Evolutionary conservation across 2,329 filamentous ascomycete species (phyloP).

Genomic region (Pleochaeta shiraiana): DNA sequence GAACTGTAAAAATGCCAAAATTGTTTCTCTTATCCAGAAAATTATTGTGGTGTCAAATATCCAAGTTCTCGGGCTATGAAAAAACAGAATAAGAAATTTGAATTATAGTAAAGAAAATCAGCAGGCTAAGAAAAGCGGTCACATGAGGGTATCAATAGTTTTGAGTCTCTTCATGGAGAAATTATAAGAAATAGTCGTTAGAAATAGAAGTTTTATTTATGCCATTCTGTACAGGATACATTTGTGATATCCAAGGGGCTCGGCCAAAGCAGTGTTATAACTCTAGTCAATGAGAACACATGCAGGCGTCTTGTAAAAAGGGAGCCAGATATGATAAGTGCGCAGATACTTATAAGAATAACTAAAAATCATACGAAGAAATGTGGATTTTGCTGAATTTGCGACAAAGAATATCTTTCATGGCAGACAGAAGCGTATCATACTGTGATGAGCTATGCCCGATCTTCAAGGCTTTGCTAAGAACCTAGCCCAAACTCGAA

Average conservation of each 20-base stretch:
- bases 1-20: too few species aligned
- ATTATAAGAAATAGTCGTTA: not conserved
- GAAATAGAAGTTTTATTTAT: not conserved
- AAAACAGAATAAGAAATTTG: not conserved
- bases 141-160: not conserved
- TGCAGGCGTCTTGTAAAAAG: too few species aligned
- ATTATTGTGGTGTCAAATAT: too few species aligned
- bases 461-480: too few species aligned
- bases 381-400: not conserved
- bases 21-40: too few species aligned
- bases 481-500: too few species aligned
- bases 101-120: not conserved
- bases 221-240: not conserved
- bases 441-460: too few species aligned
- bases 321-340: not conserved
- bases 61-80: too few species aligned
- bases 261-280: not conserved
- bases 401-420: not conserved
- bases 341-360: not conserved
- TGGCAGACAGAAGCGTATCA: not conserved
- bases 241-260: not conserved
- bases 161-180: not conserved
- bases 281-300: not conserved
- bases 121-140: not conserved
- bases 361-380: not conserved